Evolutionary conservation across 352 stramenopile species (phyloP).

Genomic region (Phytopythium montanum): DNA sequence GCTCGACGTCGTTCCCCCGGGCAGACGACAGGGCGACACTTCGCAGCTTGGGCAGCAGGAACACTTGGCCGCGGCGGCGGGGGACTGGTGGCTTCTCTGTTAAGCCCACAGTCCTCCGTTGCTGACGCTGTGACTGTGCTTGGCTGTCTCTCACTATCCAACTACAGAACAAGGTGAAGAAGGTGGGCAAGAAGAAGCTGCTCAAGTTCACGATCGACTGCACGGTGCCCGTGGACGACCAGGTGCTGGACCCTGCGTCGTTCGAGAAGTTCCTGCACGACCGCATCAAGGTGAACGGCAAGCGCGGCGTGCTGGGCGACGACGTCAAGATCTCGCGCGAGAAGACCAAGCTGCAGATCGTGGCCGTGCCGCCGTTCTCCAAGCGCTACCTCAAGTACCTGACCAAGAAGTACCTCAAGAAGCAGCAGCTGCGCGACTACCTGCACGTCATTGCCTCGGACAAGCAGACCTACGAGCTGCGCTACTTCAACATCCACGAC

Average conservation of each 20-base stretch:
- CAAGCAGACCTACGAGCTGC: slow-evolving; percentile 99
- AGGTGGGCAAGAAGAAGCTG: slow-evolving; percentile 87
- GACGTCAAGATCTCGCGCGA: slow-evolving; percentile 95
- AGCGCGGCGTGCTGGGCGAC: slow-evolving; percentile 95
- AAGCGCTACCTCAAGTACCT: slow-evolving; percentile 99
- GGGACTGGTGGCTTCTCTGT: neutral
- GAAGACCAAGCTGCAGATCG: slow-evolving; percentile 96
- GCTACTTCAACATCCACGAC: slow-evolving; percentile 98
- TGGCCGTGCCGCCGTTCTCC: slow-evolving; percentile 93
- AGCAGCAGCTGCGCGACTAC: slow-evolving; percentile 99
- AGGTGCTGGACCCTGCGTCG: slow-evolving; percentile 97
- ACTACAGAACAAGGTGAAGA: slow-evolving; percentile 78
- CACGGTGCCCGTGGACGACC: slow-evolving; percentile 97
- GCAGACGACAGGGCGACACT: neutral
- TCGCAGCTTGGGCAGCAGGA: neutral
- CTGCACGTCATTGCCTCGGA: slow-evolving; percentile 98
- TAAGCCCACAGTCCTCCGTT: neutral
- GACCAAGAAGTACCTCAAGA: slow-evolving; percentile 99
- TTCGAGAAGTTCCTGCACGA: slow-evolving; percentile 99
- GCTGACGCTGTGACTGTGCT: neutral
- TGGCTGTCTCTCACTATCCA: neutral
- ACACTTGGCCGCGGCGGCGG: neutral
- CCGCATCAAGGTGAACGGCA: slow-evolving; percentile 99
- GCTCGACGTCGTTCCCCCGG: neutral
- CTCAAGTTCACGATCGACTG: slow-evolving; percentile 94